Conservation (phyloP, 2,329 filamentous ascomycete genomes). For the Diplodia sapinea region DNA sequence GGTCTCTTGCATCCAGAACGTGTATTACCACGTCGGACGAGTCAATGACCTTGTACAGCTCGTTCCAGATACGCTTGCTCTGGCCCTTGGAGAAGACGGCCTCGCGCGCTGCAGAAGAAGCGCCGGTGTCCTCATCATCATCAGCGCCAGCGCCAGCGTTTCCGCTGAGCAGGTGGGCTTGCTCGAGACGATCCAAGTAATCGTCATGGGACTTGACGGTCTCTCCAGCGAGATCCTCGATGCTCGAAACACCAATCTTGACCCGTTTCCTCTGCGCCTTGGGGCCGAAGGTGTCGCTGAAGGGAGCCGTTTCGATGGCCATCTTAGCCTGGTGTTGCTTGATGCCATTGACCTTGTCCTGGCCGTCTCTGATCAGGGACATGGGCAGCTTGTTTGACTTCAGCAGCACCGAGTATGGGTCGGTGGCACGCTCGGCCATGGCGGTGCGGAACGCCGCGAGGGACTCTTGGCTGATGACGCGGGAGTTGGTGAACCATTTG, state of each 20-base stretch:
- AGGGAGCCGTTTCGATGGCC: conserved; percentile 84
- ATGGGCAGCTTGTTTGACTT: conserved; percentile 98
- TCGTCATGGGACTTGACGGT: conserved; percentile 80
- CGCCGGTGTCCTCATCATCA: conserved; percentile 46
- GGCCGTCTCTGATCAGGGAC: conserved; percentile 84
- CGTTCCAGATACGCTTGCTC: conserved; percentile 82
- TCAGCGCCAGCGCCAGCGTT: conserved; percentile 64
- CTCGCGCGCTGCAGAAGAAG: conserved; percentile 55
- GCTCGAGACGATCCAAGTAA: conserved; percentile 81
- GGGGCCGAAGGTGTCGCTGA: conserved; percentile 87
- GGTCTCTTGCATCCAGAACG: conserved; percentile 87
- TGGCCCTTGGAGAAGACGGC: conserved; percentile 94
- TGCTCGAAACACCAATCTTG: conserved; percentile 81
- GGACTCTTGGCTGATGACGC: conserved; percentile 87
- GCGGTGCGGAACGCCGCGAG: conserved; percentile 86
- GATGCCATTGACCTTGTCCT: conserved; percentile 72
- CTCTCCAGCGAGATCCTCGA: conserved; percentile 80
- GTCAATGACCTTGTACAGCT: conserved; percentile 93
- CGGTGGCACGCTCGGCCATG: conserved; percentile 85
- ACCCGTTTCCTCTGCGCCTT: conserved; percentile 93
- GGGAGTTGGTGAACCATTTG: conserved; percentile 97
- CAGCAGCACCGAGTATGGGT: conserved; percentile 92
- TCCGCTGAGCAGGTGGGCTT: conserved; percentile 77
- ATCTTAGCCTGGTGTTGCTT: conserved; percentile 96
- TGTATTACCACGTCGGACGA: conserved; percentile 97